These are phyloP conservation scores for Pleurotus tuber-regium DNA, from an alignment of 768 basidiomycete genomes.

Conservation along the genomic window DNA sequence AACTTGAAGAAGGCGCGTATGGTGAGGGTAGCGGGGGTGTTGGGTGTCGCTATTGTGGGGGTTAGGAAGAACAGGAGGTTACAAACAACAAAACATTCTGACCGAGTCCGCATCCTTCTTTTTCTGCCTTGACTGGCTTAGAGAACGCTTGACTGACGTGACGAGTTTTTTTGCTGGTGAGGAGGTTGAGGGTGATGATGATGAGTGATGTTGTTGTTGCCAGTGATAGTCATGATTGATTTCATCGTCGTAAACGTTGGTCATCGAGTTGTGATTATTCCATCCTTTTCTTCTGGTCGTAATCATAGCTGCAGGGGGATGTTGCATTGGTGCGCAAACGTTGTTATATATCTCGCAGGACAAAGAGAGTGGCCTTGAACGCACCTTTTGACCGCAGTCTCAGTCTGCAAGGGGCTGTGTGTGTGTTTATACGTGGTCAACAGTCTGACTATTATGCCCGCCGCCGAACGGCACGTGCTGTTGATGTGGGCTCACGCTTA, in stretches of 20 bases:
- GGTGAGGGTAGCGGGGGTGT: slow-evolving; percentile 2
- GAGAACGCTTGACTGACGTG: neutral
- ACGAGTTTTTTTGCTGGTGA: slow-evolving; percentile 6
- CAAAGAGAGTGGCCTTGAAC: neutral
- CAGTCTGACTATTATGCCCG: too few species aligned
- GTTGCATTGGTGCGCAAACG: too few species aligned
- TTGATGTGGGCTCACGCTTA: neutral
- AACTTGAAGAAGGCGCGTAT: slow-evolving; percentile 14
- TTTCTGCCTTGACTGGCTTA: neutral
- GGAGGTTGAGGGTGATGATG: neutral
- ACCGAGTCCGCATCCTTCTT: neutral
- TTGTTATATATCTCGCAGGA: too few species aligned
- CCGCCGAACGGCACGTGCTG: neutral
- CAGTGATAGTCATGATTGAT: neutral
- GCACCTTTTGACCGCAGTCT: neutral
- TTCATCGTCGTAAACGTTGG: slow-evolving; percentile 2
- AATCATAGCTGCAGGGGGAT: too few species aligned
- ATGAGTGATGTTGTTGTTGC: too few species aligned
- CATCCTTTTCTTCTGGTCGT: too few species aligned
- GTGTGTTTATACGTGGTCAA: too few species aligned
- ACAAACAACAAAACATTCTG: neutral
- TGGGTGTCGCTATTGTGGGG: too few species aligned
- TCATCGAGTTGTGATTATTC: too few species aligned
- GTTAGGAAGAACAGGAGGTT: too few species aligned
- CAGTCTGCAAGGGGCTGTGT: too few species aligned